These are phyloP conservation scores for Graphiopsis chlorocephala DNA, from an alignment of 2,329 filamentous ascomycete species.

Conservation along the genomic window DNA sequence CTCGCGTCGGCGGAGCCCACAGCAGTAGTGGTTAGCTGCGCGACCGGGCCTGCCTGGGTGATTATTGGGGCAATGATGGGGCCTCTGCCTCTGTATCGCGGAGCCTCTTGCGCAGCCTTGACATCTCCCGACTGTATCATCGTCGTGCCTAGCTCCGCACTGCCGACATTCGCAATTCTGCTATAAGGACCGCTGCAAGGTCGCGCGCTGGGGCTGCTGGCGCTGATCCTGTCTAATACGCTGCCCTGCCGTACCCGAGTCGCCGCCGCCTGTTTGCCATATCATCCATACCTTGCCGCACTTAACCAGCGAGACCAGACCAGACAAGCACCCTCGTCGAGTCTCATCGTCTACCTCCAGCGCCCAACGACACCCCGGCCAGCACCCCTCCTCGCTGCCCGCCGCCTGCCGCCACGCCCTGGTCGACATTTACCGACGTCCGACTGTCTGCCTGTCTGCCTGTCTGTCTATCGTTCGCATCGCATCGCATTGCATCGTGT, in stretches of 20 bases:
- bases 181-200: slow-evolving; percentile 16
- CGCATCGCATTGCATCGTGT: slow-evolving; percentile 12
- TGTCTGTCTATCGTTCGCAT: background rate
- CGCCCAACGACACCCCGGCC: slow-evolving; percentile 5
- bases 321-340: slow-evolving; percentile 11
- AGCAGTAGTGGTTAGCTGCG: slow-evolving; percentile 1
- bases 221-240: slow-evolving; percentile 7
- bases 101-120: background rate
- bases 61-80: background rate
- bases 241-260: background rate
- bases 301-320: background rate
- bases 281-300: slow-evolving; percentile 1
- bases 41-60: background rate
- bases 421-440: slow-evolving; percentile 13
- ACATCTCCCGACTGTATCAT: slow-evolving; percentile 12
- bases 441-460: background rate
- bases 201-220: slow-evolving; percentile 14
- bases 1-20: slow-evolving; percentile 8
- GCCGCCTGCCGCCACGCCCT: slow-evolving; percentile 14
- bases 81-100: background rate
- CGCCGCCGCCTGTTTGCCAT: slow-evolving; percentile 4
- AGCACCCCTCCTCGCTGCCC: slow-evolving; percentile 1
- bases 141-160: slow-evolving; percentile 9
- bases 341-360: background rate
- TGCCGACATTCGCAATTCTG: slow-evolving; percentile 7